Evolutionary conservation across 805 yeast genomes (phyloP).

Genomic region (Saccharomycopsis babjevae): DNA sequence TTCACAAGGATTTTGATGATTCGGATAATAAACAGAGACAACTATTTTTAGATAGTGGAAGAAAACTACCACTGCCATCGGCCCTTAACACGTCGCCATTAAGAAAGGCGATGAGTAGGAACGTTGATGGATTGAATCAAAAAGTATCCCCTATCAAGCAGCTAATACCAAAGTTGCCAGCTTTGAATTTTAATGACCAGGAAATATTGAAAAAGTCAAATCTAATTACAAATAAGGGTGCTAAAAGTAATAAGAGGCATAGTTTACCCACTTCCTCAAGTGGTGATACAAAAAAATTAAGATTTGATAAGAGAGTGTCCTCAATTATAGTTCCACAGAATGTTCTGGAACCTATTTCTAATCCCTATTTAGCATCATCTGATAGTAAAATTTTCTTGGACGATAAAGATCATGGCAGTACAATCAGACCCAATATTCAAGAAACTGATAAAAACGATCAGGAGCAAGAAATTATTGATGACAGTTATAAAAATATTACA

Average conservation of each 20-base stretch:
- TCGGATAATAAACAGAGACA: background rate
- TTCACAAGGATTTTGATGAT: background rate
- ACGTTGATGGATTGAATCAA: background rate
- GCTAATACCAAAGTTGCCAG: slow-evolving; percentile 3
- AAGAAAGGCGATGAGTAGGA: slow-evolving; percentile 7
- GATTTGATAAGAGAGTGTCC: slow-evolving; percentile 5
- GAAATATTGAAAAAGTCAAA: background rate
- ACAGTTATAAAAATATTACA: slow-evolving; percentile 27
- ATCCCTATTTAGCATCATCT: background rate
- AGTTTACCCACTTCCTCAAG: slow-evolving; percentile 5
- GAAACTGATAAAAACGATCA: background rate
- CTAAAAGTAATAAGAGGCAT: background rate
- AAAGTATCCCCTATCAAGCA: slow-evolving; percentile 1
- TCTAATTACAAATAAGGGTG: background rate
- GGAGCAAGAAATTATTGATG: background rate
- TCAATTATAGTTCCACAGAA: slow-evolving; percentile 25
- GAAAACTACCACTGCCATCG: slow-evolving; percentile 10
- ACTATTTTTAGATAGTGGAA: background rate
- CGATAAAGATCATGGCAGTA: slow-evolving; percentile 18
- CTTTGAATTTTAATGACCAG: slow-evolving; percentile 10
- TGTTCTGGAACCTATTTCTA: background rate
- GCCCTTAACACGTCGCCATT: slow-evolving; percentile 14
- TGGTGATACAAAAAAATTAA: background rate
- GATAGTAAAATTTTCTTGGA: background rate
- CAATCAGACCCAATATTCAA: background rate